Percentiles rank a stretch among this genome's conserved stretches.
Evolutionary conservation across 495 filamentous ascomycete species (phyloP).

Genomic region (Aspergillus coremiiformis): DNA sequence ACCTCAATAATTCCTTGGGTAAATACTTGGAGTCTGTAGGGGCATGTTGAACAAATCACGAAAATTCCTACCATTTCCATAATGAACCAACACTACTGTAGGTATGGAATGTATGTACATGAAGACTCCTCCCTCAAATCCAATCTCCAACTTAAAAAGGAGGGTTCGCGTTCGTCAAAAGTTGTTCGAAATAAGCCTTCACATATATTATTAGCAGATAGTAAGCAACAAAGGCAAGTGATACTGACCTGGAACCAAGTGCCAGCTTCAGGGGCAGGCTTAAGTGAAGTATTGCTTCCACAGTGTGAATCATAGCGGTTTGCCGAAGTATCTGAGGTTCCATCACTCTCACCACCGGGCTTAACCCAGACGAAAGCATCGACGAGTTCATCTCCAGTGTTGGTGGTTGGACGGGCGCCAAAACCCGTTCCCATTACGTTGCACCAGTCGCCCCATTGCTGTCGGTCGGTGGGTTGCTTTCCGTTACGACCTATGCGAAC

Average conservation of each 20-base stretch:
- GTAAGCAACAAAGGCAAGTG: too few species aligned
- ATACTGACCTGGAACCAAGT: constrained; percentile 61
- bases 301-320: constrained; percentile 67
- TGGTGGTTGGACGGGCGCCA: constrained; percentile 57
- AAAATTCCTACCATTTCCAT: neutral
- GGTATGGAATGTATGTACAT: neutral
- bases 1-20: too few species aligned
- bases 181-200: constrained; percentile 57
- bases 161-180: constrained; percentile 62
- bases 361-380: constrained; percentile 83
- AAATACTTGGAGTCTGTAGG: too few species aligned
- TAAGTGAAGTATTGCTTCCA: constrained; percentile 49
- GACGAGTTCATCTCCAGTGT: constrained; percentile 52
- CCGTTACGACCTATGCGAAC: constrained; percentile 49
- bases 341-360: constrained; percentile 77
- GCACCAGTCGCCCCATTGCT: constrained; percentile 77
- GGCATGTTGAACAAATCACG: too few species aligned
- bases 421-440: constrained; percentile 71
- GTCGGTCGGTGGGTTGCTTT: constrained; percentile 55
- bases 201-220: neutral
- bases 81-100: neutral
- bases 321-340: constrained; percentile 56
- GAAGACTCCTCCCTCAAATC: neutral
- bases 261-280: constrained; percentile 73
- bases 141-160: constrained; percentile 13